Evolutionary conservation across 371 early-diverging fungal species (phyloP), one percentile per base, ranked within the genome.

Genomic region (Rhizopus arrhizus): DNA sequence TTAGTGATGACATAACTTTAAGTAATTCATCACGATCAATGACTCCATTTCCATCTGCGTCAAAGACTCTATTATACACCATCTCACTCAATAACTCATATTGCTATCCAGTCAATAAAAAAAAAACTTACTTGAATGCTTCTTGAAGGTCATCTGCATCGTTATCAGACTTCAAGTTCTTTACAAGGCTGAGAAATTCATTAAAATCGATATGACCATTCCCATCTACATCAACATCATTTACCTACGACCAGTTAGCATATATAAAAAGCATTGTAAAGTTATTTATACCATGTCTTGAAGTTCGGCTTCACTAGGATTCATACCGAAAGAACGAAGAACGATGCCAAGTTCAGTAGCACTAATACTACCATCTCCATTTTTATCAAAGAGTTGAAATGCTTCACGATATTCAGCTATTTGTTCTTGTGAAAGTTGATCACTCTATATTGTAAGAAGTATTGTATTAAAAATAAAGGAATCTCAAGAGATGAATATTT

Each of bases 211-310:
- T 91, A 54, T 83, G 90, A 58, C 95, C 95, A 72, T 94, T 92
- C 61, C 93, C 92, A 80, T 95, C 92, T 48, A 91, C 88, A 80
- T 96, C 97, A 41, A 94, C 91, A 70, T 95, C 94, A 74, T 91
- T 92, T 64, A 98, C 89, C 79, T 78, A 33, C 8, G 13, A 13
- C n/a, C 1, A 2, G 40, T 40, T 10, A 7, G 36, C 12, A 13
- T 12, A n/a, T 29, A 93, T 90, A 70, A 73, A 88, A 90, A 35
- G 28, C 12, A 33, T 8, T 10, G 43, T 40, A 15, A 32, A 9
- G 31, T 38, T 31, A 33, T 29, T 29, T 49, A 48, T 64, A 77
- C 79, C 87, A 91, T 89, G 61, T 88, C 91, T 63, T 86, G 84
- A 51, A 91, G 73, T 64, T 93, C 90, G 16, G 85, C 79, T 49